These are phyloP conservation scores for Botrytis deweyae DNA, from an alignment of 2,329 filamentous ascomycete genomes.

Conservation along the genomic window DNA sequence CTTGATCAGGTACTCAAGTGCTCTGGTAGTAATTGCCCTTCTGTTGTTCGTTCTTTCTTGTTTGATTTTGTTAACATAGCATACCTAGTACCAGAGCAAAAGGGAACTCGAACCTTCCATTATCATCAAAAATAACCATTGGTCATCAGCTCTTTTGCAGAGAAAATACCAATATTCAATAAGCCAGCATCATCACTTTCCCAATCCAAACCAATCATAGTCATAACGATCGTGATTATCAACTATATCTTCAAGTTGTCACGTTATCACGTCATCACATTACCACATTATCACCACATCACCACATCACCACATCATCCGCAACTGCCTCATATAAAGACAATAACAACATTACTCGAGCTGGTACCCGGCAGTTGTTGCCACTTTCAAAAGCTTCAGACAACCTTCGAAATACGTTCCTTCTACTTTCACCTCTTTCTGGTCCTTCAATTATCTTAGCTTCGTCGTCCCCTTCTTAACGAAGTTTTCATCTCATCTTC, in stretches of 20 bases:
- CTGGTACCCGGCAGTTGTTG: background rate
- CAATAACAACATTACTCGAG: background rate
- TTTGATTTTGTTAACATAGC: background rate
- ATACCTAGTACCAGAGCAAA: background rate
- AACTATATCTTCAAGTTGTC: background rate
- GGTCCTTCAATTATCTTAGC: background rate
- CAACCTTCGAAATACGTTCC: background rate
- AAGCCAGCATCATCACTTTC: background rate
- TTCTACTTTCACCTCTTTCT: background rate
- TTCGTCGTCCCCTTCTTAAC: background rate
- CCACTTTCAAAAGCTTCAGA: background rate
- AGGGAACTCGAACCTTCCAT: slow-evolving; percentile 8
- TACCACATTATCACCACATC: background rate
- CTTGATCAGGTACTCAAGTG: background rate
- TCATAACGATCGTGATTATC: background rate
- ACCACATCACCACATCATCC: background rate
- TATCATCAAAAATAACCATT: background rate
- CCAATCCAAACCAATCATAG: background rate
- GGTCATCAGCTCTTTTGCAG: background rate
- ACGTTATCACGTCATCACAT: background rate
- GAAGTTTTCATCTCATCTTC: background rate
- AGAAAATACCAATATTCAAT: background rate
- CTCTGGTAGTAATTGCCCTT: background rate
- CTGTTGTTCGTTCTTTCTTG: background rate
- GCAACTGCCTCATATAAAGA: background rate